Evolutionary conservation across 1,139 yeast genomes (phyloP).

Genomic region (Sugiyamaella castrensis): DNA sequence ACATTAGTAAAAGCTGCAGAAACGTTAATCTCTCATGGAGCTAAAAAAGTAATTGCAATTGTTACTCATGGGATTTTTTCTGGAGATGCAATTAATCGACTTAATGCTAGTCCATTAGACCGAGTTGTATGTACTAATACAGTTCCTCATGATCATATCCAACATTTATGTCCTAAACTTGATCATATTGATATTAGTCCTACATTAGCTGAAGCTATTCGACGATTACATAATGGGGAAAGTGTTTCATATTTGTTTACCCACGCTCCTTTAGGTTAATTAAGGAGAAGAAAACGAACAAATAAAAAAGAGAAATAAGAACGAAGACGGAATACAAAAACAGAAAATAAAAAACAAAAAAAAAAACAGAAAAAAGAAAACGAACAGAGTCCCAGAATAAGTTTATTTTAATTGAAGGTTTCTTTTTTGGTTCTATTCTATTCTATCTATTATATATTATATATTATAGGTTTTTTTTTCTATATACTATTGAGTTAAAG

Average conservation of each 20-base stretch:
- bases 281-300: no score
- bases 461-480: no score
- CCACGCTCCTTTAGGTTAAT: constrained; percentile 50
- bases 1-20: constrained; percentile 95
- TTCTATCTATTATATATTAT: no score
- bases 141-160: constrained; percentile 80
- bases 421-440: no score
- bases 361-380: no score
- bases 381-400: no score
- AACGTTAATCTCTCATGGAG: constrained; percentile 72
- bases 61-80: constrained; percentile 94
- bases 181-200: constrained; percentile 84
- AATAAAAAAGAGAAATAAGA: no score
- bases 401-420: no score
- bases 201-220: constrained; percentile 77
- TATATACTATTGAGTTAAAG: no score
- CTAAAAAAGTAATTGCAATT: constrained; percentile 82
- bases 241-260: constrained; percentile 89
- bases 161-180: constrained; percentile 64
- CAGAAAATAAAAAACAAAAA: no score
- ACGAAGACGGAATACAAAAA: no score
- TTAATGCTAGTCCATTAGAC: constrained; percentile 72
- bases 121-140: constrained; percentile 90
- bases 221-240: constrained; percentile 97
- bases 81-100: constrained; percentile 77